phyloP scores from a whole-genome alignment of 1,284 basidiomycete species.

The Phellopilus nigrolimitatus region DNA sequence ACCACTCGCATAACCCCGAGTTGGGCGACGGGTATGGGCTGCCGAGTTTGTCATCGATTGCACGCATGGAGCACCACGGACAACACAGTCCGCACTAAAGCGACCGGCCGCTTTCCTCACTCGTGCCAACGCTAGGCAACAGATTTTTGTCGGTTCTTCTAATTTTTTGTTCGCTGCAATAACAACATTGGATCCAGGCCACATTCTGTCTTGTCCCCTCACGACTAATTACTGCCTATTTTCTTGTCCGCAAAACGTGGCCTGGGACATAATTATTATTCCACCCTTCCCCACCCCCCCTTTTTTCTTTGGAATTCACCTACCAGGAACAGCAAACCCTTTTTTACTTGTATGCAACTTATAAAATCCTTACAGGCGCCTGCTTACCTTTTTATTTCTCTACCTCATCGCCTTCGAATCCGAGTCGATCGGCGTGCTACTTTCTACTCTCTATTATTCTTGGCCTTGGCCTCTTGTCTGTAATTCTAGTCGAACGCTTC shows the following conservation, averaged over 20 bases:
- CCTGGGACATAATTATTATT: not conserved
- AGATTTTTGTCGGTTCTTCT: not conserved
- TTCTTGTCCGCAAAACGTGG: constrained; percentile 9
- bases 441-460: constrained; percentile 2
- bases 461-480: constrained; percentile 8
- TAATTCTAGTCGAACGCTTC: constrained; percentile 2
- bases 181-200: not conserved
- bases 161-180: not conserved
- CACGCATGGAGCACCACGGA: constrained; percentile 13
- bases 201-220: not conserved
- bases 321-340: not conserved
- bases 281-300: no score
- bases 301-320: constrained; percentile 15
- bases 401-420: not conserved
- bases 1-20: constrained; percentile 11
- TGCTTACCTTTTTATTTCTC: constrained; percentile 1
- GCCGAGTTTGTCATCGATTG: constrained; percentile 10
- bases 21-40: constrained; percentile 4
- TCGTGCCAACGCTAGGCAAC: not conserved
- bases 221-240: constrained; percentile 4
- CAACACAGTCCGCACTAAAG: constrained; percentile 9
- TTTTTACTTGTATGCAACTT: constrained; percentile 16
- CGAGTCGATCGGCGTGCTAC: constrained; percentile 4
- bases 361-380: constrained; percentile 7
- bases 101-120: not conserved